phyloP scores from a whole-genome alignment of 805 yeast species.

The Nakazawaea pomicola region DNA sequence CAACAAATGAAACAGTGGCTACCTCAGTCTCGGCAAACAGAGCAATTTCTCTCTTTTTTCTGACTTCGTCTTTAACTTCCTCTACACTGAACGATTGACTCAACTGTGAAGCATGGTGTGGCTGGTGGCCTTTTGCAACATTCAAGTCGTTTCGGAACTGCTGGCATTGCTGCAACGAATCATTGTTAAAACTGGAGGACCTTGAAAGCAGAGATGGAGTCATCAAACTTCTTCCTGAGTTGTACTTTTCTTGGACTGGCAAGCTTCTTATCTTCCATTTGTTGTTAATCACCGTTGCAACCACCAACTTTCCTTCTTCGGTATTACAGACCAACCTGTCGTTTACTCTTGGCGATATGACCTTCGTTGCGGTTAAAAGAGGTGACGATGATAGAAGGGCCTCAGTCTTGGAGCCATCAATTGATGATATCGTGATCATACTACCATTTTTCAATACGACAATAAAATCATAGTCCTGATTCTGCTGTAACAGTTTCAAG shows the following conservation, averaged over 20 bases:
- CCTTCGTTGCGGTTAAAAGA: slow-evolving; percentile 47
- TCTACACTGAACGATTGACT: slow-evolving; percentile 6
- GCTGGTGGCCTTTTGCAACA: neutral
- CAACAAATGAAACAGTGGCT: slow-evolving; percentile 62
- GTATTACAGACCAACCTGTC: slow-evolving; percentile 61
- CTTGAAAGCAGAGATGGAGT: slow-evolving; percentile 33
- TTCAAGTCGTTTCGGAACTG: neutral
- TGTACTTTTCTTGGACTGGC: slow-evolving; percentile 39
- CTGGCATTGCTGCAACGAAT: slow-evolving; percentile 13
- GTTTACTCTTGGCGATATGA: slow-evolving; percentile 68
- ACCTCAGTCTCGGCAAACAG: slow-evolving; percentile 28
- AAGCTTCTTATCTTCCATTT: slow-evolving; percentile 59
- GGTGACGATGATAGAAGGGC: slow-evolving; percentile 26
- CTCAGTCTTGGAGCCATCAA: slow-evolving; percentile 37
- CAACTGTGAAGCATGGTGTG: slow-evolving; percentile 12
- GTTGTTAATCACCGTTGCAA: slow-evolving; percentile 62
- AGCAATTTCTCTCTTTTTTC: slow-evolving; percentile 1
- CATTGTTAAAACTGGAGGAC: slow-evolving; percentile 18
- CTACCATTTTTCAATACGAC: slow-evolving; percentile 49
- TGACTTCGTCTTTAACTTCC: slow-evolving; percentile 25
- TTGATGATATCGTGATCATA: slow-evolving; percentile 43
- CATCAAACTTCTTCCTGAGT: slow-evolving; percentile 32
- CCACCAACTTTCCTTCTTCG: slow-evolving; percentile 44
- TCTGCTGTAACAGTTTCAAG: slow-evolving; percentile 22
- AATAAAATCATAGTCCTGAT: slow-evolving; percentile 40